Evolutionary conservation across 805 yeast species (phyloP).

Genomic region (Starmerella tilneyi): DNA sequence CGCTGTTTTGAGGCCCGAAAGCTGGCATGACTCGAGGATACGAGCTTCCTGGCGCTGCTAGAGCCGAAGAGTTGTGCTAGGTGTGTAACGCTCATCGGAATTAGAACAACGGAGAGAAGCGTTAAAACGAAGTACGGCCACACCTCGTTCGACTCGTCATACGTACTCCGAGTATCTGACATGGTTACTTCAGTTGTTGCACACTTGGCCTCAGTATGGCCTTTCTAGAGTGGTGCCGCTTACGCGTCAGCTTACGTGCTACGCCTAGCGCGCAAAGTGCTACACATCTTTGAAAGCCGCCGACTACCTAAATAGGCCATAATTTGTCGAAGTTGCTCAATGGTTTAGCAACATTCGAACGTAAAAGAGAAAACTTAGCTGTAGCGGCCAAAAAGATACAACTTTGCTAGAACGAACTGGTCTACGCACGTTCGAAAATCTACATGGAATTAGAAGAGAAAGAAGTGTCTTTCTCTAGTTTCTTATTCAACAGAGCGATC

Average conservation of each 20-base stretch:
- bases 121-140: slow-evolving; percentile 90
- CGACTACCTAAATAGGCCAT: too few relatives aligned
- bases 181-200: slow-evolving; percentile 8
- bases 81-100: slow-evolving; percentile 50
- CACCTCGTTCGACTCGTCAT: slow-evolving; percentile 81
- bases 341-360: too few relatives aligned
- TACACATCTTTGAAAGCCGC: too few relatives aligned
- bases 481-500: too few relatives aligned
- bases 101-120: slow-evolving; percentile 50
- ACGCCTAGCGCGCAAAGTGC: neutral
- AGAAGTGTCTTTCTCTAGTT: too few relatives aligned
- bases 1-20: slow-evolving; percentile 10
- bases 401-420: too few relatives aligned
- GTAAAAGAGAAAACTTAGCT: too few relatives aligned
- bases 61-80: slow-evolving; percentile 22
- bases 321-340: too few relatives aligned
- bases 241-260: neutral
- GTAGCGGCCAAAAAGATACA: too few relatives aligned
- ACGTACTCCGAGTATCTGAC: slow-evolving; percentile 34
- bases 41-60: neutral
- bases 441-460: too few relatives aligned
- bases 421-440: too few relatives aligned
- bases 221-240: slow-evolving; percentile 5
- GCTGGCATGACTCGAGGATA: slow-evolving; percentile 9
- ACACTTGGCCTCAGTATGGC: slow-evolving; percentile 1